A percentile compares a stretch with the other conserved stretches of the same genome.
Evolutionary conservation across 768 basidiomycete genomes (phyloP).

Genomic region (Cyclocybe cylindracea): DNA sequence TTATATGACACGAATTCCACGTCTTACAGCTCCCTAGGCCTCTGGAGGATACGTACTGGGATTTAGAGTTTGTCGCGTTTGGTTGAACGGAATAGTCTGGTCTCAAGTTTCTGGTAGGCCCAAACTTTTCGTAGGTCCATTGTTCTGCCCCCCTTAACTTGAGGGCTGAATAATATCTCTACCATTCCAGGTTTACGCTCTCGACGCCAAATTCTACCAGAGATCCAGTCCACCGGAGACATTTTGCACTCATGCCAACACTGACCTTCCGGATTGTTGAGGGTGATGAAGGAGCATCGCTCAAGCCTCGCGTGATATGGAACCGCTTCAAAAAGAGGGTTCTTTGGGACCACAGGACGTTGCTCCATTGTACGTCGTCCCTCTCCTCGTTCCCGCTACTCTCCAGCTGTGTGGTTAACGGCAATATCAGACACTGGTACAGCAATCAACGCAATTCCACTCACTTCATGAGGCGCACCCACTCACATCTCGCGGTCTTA

Average conservation of each 20-base stretch:
- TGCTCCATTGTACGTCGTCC: conserved; percentile 3
- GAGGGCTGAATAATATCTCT: no score
- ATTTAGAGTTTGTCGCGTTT: no score
- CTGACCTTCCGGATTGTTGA: conserved; percentile 8
- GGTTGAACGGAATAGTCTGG: no score
- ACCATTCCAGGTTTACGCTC: no score
- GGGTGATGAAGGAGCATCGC: conserved; percentile 9
- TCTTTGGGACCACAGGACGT: conserved; percentile 17
- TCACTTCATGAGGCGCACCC: conserved; percentile 13
- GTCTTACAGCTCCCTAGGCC: no score
- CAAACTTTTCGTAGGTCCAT: no score
- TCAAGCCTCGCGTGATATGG: conserved; percentile 18
- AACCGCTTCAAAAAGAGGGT: conserved; percentile 15
- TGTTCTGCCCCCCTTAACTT: no score
- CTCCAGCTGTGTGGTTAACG: not conserved
- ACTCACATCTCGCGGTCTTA: conserved; percentile 11
- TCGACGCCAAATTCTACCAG: no score
- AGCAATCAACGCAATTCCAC: conserved; percentile 15
- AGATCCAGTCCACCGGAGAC: no score
- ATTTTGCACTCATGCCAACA: conserved; percentile 3
- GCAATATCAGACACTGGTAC: conserved; percentile 17
- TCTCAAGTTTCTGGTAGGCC: no score
- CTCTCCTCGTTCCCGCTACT: not conserved
- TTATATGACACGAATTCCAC: no score
- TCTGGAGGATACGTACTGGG: no score